These are phyloP conservation scores for Rosa chinensis DNA, from an alignment of 306 rosid genomes.

Conservation along the genomic window DNA sequence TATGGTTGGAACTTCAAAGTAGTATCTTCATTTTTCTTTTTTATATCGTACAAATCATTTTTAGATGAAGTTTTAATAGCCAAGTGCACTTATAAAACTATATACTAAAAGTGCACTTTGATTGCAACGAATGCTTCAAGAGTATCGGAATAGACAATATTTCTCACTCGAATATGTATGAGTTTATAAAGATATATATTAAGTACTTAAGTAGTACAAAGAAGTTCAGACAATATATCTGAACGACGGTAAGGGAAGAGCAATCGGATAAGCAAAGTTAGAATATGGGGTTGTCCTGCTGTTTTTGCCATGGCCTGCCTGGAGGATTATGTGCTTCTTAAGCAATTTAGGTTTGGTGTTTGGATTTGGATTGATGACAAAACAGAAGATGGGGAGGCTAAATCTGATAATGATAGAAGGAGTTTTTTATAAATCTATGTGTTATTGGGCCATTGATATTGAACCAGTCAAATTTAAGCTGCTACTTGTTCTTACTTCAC, in stretches of 20 bases:
- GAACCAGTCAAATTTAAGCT: background rate
- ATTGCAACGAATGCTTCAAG: no score
- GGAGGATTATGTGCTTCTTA: background rate
- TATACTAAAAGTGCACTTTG: no score
- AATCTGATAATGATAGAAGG: background rate
- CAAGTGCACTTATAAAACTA: no score
- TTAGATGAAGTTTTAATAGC: no score
- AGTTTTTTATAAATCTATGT: background rate
- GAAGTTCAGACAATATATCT: no score
- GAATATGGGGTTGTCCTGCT: background rate
- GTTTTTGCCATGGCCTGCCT: background rate
- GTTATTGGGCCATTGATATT: background rate
- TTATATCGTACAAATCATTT: background rate
- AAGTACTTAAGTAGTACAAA: no score
- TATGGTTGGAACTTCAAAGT: background rate
- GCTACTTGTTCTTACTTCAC: background rate
- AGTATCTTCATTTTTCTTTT: background rate
- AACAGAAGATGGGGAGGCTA: slow-evolving; percentile 5
- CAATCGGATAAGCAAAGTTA: background rate
- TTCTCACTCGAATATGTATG: no score
- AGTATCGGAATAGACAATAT: no score
- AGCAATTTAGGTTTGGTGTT: background rate
- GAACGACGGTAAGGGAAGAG: no score
- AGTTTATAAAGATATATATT: no score
- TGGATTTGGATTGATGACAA: slow-evolving; percentile 1